These are phyloP conservation scores for Chrysoporthe austroafricana DNA, from an alignment of 2,329 filamentous ascomycete species.

Conservation along the genomic window DNA sequence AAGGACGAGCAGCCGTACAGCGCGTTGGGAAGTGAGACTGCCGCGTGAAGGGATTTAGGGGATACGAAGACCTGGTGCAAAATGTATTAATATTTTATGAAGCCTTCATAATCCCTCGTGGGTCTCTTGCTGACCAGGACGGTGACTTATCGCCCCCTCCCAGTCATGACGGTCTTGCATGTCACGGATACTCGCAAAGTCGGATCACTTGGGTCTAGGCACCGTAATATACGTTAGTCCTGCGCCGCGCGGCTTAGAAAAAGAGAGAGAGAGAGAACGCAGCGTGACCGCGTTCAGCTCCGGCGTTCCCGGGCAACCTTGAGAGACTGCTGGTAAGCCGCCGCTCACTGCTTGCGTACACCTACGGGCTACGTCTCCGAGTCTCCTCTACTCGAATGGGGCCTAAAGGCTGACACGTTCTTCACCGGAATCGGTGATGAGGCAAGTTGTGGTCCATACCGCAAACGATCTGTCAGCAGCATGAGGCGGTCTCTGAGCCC, in stretches of 20 bases:
- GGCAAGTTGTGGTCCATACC: neutral
- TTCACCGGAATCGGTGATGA: conserved; percentile 10
- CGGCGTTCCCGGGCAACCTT: neutral
- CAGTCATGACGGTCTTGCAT: too few species aligned
- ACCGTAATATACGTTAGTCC: too few species aligned
- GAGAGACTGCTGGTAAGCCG: neutral
- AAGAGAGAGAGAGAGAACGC: too few species aligned
- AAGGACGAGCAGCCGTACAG: conserved; percentile 22
- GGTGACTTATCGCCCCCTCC: too few species aligned
- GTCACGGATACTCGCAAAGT: too few species aligned
- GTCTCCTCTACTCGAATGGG: neutral
- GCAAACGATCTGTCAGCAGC: conserved; percentile 4
- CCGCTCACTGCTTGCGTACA: conserved; percentile 21
- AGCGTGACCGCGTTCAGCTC: neutral
- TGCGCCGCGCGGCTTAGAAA: too few species aligned
- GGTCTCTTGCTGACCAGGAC: neutral
- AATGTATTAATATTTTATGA: neutral
- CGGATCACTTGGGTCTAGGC: too few species aligned
- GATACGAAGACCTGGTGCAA: neutral
- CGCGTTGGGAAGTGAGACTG: conserved; percentile 21
- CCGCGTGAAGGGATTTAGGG: neutral
- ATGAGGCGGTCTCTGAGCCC: neutral
- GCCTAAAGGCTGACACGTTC: neutral
- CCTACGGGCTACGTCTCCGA: conserved; percentile 11
- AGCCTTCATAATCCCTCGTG: neutral